A percentile compares a stretch with the other conserved stretches of the same genome.
Evolutionary conservation across 2,329 filamentous ascomycete genomes (phyloP).

Genomic region (Cladosporium halotolerans): DNA sequence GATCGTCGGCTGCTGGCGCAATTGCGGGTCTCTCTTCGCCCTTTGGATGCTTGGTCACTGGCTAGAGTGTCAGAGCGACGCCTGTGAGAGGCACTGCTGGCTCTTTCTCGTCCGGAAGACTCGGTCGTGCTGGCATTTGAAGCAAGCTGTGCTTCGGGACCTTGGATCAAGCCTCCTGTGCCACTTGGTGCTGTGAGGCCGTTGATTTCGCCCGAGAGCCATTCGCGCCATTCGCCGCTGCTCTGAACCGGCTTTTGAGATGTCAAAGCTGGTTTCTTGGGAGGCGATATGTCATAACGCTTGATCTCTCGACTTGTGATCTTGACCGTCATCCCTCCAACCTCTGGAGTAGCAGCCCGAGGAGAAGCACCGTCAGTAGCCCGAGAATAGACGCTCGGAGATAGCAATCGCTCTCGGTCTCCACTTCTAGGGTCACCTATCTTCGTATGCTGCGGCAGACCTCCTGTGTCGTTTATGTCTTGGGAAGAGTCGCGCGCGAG

Average conservation of each 20-base stretch:
- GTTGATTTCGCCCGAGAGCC: constrained; percentile 41
- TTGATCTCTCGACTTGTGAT: constrained; percentile 39
- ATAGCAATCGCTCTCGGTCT: constrained; percentile 25
- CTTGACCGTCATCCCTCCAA: constrained; percentile 35
- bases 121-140: not conserved
- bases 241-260: constrained; percentile 21
- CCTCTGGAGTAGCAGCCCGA: constrained; percentile 24
- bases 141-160: not conserved
- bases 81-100: not conserved
- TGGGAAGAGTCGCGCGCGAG: constrained; percentile 13
- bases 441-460: constrained; percentile 19
- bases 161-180: constrained; percentile 16
- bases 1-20: constrained; percentile 18
- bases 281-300: constrained; percentile 34
- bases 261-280: constrained; percentile 13
- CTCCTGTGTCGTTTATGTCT: constrained; percentile 13
- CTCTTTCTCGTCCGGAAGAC: not conserved
- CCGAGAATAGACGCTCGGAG: constrained; percentile 44
- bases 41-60: constrained; percentile 7
- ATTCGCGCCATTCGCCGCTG: constrained; percentile 43
- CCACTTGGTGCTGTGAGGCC: constrained; percentile 26
- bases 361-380: constrained; percentile 35
- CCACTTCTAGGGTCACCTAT: constrained; percentile 8
- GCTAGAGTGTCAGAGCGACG: constrained; percentile 12
- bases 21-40: constrained; percentile 17